Evolutionary conservation across 805 yeast species (phyloP), one percentile per base, ranked within the genome.

Genomic region (Komagataella populi): DNA sequence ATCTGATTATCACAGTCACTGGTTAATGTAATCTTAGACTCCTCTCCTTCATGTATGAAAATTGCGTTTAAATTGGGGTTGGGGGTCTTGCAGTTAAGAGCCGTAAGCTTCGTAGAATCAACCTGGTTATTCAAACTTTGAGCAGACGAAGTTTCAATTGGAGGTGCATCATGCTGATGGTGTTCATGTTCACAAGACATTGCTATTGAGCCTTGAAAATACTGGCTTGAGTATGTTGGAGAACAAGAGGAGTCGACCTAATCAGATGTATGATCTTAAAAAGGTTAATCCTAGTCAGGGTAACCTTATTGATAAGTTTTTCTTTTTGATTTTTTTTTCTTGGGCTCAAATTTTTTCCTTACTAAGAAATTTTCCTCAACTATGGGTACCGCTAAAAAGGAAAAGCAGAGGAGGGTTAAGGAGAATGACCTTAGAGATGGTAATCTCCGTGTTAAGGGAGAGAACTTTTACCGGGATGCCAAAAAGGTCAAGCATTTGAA

Each of bases 381-480:
- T 52, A 91, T 91, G 99, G 98, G 97, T 63, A 84, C 89, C 24
- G 90, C 80, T 52, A 91, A 91, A 74, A 93, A 89, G 62, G 99
- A 91, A 68, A 86, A 85, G 66, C 76, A 75, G 61, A 83, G 99
- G 72, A 80, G 96, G 63, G 74, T 76, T 53, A 84, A 96, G 63
- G 87, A 89, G 64, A 84, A 84, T 51, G 87, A 83, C 59, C 73
- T 80, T 58, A 78, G 87, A 61, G 96, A 87, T 67, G 96, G 96
- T 24, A 91, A 91, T 61, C 77, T 93, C 53, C 82, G 95, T 55
- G 95, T 87, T 50, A 91, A 91, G 66, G 99, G 99, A 62, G 99
- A 91, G 69, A 91, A 91, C 72, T 91, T 91, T 69, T 91, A 91
- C 72, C 73, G 88, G 60, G 97, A 90, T 79, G 91, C 96, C 51